phyloP scores from a whole-genome alignment of 177 flowering plant genomes.

The Tripterygium wilfordii region DNA sequence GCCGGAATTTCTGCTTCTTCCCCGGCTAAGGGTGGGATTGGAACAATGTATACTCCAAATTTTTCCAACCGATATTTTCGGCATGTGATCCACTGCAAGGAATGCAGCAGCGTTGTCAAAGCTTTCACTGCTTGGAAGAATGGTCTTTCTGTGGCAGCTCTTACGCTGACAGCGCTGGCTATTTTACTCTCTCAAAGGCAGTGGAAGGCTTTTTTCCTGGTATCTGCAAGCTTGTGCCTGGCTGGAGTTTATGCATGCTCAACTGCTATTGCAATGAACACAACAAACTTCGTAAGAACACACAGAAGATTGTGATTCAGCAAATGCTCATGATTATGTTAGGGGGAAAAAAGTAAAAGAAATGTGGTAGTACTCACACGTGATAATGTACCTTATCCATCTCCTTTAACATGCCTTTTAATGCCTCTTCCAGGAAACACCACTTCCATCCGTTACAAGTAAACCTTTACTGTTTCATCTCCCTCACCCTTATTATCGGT shows the following conservation, averaged over 20 bases:
- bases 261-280: conserved; percentile 60
- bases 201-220: conserved; percentile 67
- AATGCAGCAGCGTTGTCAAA: conserved; percentile 52
- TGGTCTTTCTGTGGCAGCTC: conserved; percentile 40
- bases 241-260: conserved; percentile 63
- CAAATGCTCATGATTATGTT: not conserved
- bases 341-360: not conserved
- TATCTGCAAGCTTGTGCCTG: conserved; percentile 41
- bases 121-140: conserved; percentile 67
- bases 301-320: conserved; percentile 65
- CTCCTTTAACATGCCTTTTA: no score
- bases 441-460: no score
- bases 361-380: not conserved
- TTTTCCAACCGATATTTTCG: conserved; percentile 73
- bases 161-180: conserved; percentile 55
- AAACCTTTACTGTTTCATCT: no score
- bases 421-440: no score
- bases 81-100: conserved; percentile 87
- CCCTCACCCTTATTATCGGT: no score
- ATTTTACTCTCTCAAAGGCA: conserved; percentile 66
- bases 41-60: conserved; percentile 73
- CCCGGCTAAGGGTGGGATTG: conserved; percentile 91
- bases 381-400: no score
- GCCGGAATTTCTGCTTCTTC: conserved; percentile 73
- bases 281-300: conserved; percentile 78